Conservation (phyloP, 2,329 filamentous ascomycete genomes). For the Graphiopsis chlorocephala region DNA sequence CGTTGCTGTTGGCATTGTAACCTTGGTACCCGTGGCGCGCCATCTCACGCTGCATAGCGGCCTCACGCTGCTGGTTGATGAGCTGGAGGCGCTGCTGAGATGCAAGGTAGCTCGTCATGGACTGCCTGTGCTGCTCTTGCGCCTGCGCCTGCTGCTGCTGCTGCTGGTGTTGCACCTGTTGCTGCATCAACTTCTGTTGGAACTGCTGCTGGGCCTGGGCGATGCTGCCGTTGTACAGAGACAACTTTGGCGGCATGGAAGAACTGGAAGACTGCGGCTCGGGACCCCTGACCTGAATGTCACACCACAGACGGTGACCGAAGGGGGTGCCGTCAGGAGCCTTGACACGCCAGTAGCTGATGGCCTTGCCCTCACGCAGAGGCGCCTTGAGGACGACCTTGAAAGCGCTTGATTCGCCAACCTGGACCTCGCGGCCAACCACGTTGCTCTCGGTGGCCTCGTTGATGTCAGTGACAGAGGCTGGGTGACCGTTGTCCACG, state of each 20-base stretch:
- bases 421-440: conserved; percentile 64
- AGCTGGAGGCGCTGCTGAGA: conserved; percentile 9
- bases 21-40: background rate
- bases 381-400: conserved; percentile 82
- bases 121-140: background rate
- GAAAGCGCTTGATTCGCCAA: conserved; percentile 76
- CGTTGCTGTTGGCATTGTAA: background rate
- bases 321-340: conserved; percentile 77
- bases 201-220: background rate
- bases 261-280: conserved; percentile 1
- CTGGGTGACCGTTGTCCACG: conserved; percentile 74
- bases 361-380: conserved; percentile 69
- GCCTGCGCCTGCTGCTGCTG: conserved; percentile 21
- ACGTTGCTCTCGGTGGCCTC: conserved; percentile 80
- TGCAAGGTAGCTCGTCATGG: conserved; percentile 7
- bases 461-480: conserved; percentile 72
- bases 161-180: conserved; percentile 16
- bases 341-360: conserved; percentile 96
- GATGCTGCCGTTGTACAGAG: background rate
- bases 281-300: conserved; percentile 63
- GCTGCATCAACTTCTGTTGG: background rate
- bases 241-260: background rate
- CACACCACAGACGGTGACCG: conserved; percentile 93
- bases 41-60: background rate
- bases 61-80: conserved; percentile 9